A percentile compares a stretch with the other conserved stretches of the same genome.
phyloP scores from a whole-genome alignment of 2,329 filamentous ascomycete genomes.

The Thelonectria discophora region DNA sequence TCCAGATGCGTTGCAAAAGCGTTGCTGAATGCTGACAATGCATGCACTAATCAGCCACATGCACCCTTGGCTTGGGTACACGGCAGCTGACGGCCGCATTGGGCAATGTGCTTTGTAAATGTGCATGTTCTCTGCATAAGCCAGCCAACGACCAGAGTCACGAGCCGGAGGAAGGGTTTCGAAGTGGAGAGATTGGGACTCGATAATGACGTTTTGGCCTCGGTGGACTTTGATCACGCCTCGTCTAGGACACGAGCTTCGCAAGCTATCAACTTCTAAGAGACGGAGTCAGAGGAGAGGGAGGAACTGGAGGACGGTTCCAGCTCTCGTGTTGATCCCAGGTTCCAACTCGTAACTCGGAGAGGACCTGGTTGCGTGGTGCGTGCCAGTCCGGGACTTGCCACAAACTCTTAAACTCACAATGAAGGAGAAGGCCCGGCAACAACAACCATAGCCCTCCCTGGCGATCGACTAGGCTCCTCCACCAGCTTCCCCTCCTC shows the following conservation, averaged over 20 bases:
- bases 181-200: conserved; percentile 12
- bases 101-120: conserved; percentile 11
- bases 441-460: conserved; percentile 17
- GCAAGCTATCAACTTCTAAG: neutral
- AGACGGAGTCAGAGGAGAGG: neutral
- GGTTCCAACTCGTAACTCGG: neutral
- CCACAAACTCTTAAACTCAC: neutral
- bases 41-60: conserved; percentile 9
- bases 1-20: conserved; percentile 27
- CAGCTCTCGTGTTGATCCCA: neutral
- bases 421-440: neutral
- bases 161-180: neutral
- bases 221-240: conserved; percentile 10
- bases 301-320: neutral
- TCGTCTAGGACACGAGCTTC: conserved; percentile 23
- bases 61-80: conserved; percentile 10
- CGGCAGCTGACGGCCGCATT: conserved; percentile 13
- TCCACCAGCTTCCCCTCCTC: conserved; percentile 17
- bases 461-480: conserved; percentile 14
- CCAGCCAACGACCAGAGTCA: conserved; percentile 5
- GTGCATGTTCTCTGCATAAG: conserved; percentile 15
- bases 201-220: conserved; percentile 13
- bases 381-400: neutral
- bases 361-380: neutral
- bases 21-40: conserved; percentile 15